These are phyloP conservation scores for Panicum virgatum DNA, from an alignment of 202 grass and related monocot species.

Conservation along the genomic window DNA sequence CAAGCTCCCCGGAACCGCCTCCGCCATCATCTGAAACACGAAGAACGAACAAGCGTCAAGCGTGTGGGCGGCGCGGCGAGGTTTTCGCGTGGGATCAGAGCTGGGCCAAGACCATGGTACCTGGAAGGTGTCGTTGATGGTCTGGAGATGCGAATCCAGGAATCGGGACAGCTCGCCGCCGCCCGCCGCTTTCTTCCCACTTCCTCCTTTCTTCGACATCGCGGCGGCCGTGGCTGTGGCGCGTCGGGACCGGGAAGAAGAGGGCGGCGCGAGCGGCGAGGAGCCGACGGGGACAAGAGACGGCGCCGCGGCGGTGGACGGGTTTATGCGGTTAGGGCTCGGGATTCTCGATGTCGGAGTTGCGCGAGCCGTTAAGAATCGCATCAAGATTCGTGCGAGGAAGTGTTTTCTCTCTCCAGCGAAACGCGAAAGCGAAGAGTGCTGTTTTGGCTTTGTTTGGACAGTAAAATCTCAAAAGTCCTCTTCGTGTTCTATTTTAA, in stretches of 20 bases:
- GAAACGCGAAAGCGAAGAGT: too few species aligned
- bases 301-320: slow-evolving; percentile 15
- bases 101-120: slow-evolving; percentile 26
- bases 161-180: slow-evolving; percentile 56
- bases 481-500: too few species aligned
- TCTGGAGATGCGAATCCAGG: slow-evolving; percentile 57
- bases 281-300: slow-evolving; percentile 5
- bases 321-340: slow-evolving; percentile 43
- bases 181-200: slow-evolving; percentile 24
- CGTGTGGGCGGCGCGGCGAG: not conserved
- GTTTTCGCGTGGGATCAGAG: not conserved
- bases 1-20: slow-evolving; percentile 42
- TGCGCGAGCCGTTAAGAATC: not conserved
- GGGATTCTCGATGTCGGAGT: not conserved
- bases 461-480: too few species aligned
- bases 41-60: not conserved
- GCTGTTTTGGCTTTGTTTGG: too few species aligned
- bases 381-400: slow-evolving; percentile 21
- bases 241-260: not conserved
- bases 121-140: slow-evolving; percentile 76
- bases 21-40: slow-evolving; percentile 60
- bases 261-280: not conserved
- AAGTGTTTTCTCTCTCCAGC: not conserved
- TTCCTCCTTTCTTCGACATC: slow-evolving; percentile 50
- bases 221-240: not conserved